Evolutionary conservation across 768 basidiomycete genomes (phyloP), one percentile per base, ranked within the genome.

Genomic region (Calocera viscosa): DNA sequence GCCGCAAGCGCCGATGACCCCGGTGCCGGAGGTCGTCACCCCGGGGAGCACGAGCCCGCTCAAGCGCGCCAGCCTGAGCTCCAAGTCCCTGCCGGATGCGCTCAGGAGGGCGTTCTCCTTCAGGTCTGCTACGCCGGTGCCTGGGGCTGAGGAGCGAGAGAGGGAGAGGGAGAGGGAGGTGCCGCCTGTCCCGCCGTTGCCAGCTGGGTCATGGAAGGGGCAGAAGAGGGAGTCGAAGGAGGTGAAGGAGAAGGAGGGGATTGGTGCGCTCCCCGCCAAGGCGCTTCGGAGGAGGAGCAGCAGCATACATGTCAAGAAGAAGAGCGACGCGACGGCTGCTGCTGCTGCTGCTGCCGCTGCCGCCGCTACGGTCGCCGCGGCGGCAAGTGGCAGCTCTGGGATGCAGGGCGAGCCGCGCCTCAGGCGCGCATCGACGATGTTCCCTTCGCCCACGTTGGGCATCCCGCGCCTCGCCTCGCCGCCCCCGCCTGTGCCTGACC

Each of bases 91-190:
- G 53, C 53, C 53, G 8, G 53, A 60, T 19, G 53, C 53, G 30
- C 53, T 60, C 16, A 60, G 53, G 53, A 60, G 53, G 30, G 53
- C 53, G 53, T 60, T 60, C 30, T 60, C 53, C 14, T 60, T 60
- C 53, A 14, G 22, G 14, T 28, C 26, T 60, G 24, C 53, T 60
- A 10, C 26, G 26, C 16, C 53, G 24, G 2, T 16, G 11, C 16
- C 53, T 47, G 16, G 8, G 8, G 19, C 19, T 47, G 43, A 47
- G 19, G 8, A 17, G 5, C 5, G 24, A 7, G 43, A 47, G 19
- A 24, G 43, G 19, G 43, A 24, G 43, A 8, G 7, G 43, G 8
- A 19, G 43, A 19, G 19, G 43, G 19, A 17, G 16, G 7, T 60
- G 53, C 53, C 53, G 5, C 53, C 53, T 5, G 14, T 60, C 2